These are phyloP conservation scores for Pythium oligandrum DNA, from an alignment of 352 stramenopile species.

Conservation along the genomic window DNA sequence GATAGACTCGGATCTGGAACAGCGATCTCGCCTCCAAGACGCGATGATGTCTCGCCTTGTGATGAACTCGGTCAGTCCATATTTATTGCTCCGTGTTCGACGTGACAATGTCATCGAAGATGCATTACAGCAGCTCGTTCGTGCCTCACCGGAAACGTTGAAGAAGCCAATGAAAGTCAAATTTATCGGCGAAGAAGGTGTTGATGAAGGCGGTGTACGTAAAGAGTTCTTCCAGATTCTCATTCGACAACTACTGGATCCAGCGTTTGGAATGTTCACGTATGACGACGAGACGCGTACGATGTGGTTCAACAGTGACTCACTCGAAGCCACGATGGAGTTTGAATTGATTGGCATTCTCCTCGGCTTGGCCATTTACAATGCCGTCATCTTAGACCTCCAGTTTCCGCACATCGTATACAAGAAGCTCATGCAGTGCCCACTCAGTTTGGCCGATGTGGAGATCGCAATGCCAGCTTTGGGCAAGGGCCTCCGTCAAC, in stretches of 20 bases:
- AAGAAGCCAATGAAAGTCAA: constrained; percentile 84
- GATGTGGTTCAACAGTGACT: constrained; percentile 82
- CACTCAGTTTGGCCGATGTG: constrained; percentile 50
- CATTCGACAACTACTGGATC: constrained; percentile 66
- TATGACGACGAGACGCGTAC: constrained; percentile 65
- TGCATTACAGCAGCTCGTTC: constrained; percentile 63
- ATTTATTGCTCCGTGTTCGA: constrained; percentile 59
- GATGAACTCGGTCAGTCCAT: constrained; percentile 36
- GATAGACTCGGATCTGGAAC: constrained; percentile 72
- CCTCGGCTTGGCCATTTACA: constrained; percentile 81
- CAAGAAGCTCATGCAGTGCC: constrained; percentile 71
- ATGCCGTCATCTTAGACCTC: constrained; percentile 77
- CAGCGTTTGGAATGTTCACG: constrained; percentile 75
- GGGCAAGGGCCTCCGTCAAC: constrained; percentile 53
- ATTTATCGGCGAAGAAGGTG: constrained; percentile 77
- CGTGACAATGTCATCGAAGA: constrained; percentile 78
- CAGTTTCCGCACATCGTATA: constrained; percentile 80
- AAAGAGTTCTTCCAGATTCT: constrained; percentile 87
- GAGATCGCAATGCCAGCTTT: constrained; percentile 52
- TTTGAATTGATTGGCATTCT: constrained; percentile 85
- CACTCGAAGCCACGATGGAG: constrained; percentile 76
- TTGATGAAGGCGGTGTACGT: constrained; percentile 75
- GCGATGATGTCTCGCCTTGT: constrained; percentile 37
- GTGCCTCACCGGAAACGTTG: constrained; percentile 47
- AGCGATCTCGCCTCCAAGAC: constrained; percentile 52